Percentiles rank a stretch among this genome's conserved stretches.
Evolutionary conservation across 805 yeast species (phyloP).

Genomic region (Wickerhamiella australiensis): DNA sequence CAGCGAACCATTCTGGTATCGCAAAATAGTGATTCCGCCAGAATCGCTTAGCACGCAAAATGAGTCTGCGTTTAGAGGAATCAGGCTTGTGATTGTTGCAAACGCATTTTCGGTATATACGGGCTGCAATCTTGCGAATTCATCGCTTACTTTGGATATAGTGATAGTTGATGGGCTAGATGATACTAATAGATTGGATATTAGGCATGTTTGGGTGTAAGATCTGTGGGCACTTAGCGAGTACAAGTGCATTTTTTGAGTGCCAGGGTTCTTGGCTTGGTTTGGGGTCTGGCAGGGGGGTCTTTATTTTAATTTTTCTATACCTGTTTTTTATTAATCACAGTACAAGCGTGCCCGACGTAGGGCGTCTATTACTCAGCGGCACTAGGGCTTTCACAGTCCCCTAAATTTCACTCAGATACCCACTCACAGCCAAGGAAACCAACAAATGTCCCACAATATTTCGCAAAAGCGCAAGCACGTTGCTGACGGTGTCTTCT

Average conservation of each 20-base stretch:
- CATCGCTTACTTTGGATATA: slow-evolving; percentile 40
- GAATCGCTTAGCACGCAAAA: slow-evolving; percentile 6
- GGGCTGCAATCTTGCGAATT: slow-evolving; percentile 42
- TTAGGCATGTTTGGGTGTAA: background rate
- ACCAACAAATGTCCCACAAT: slow-evolving; percentile 24
- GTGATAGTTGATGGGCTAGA: slow-evolving; percentile 46
- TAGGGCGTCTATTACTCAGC: background rate
- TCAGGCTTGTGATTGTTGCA: slow-evolving; percentile 44
- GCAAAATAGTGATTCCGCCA: background rate
- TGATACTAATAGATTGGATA: slow-evolving; percentile 48
- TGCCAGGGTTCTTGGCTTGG: too few species aligned
- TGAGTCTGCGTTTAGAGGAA: background rate
- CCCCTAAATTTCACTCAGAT: slow-evolving; percentile 5
- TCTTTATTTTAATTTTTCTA: too few species aligned
- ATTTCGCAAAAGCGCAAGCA: slow-evolving; percentile 98
- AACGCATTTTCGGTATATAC: slow-evolving; percentile 39
- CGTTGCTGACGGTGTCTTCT: slow-evolving; percentile 99
- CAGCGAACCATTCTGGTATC: background rate
- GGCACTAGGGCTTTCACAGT: slow-evolving; percentile 3
- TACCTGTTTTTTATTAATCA: too few species aligned
- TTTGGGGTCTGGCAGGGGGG: too few species aligned
- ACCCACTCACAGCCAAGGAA: slow-evolving; percentile 32
- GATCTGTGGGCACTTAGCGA: background rate
- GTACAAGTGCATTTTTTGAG: slow-evolving; percentile 8
- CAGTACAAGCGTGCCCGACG: too few species aligned